These are phyloP conservation scores for Cavenderia fasciculata DNA, from an alignment of 78 protist genomes.

Conservation along the genomic window DNA sequence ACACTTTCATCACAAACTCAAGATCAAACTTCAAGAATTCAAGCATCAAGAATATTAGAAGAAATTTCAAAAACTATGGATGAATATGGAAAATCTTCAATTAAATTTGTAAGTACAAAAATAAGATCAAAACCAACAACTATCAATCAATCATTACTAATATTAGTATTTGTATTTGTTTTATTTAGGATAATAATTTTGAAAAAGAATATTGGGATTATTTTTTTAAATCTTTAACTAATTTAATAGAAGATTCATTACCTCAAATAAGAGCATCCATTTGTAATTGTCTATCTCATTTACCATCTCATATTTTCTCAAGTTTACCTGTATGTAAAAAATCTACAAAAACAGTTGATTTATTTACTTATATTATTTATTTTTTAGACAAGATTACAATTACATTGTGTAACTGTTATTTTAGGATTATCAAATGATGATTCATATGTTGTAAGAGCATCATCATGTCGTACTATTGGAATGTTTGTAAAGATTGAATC, in stretches of 20 bases:
- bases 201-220: slow-evolving; percentile 42
- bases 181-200: background rate
- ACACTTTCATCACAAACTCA: background rate
- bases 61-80: slow-evolving; percentile 59
- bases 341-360: background rate
- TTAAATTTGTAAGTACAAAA: slow-evolving; percentile 6
- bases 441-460: slow-evolving; percentile 35
- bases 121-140: background rate
- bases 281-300: slow-evolving; percentile 65
- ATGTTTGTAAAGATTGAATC: slow-evolving; percentile 40
- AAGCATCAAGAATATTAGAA: slow-evolving; percentile 46
- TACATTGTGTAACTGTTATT: slow-evolving; percentile 40
- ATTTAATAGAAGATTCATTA: slow-evolving; percentile 26
- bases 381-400: background rate
- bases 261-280: slow-evolving; percentile 69
- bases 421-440: slow-evolving; percentile 57
- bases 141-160: background rate
- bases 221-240: slow-evolving; percentile 23
- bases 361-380: background rate
- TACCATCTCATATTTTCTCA: slow-evolving; percentile 6
- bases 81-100: slow-evolving; percentile 5
- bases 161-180: background rate
- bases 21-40: background rate
- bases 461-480: slow-evolving; percentile 52
- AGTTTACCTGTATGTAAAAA: slow-evolving; percentile 4